Base-by-base conservation (phyloP, 2,329 filamentous ascomycete genomes). In the Penicillium corylophilum region DNA sequence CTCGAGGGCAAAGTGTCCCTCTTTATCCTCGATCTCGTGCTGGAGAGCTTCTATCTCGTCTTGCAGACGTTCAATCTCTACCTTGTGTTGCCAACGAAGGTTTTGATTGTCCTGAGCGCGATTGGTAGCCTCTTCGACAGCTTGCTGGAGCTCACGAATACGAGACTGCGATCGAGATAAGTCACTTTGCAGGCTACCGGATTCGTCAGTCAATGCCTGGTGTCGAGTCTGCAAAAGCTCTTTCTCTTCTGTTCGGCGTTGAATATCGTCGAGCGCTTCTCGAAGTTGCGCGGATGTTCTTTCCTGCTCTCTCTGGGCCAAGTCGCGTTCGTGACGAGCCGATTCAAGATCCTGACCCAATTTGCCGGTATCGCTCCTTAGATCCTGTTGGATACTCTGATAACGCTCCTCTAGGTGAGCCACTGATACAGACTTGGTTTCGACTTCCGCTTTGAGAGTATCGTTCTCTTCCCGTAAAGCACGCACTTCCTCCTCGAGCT, bases 1-100 rank as follows among this genome's bases (percentile, higher is more conserved):
- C 62, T 89, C 85, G 51, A 86, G 82, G 52, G 86, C 84, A 71
- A 87, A 86, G 33, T 87, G 77, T 43, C 85, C 86, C 61, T 89
- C 84, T 58, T 85, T 88, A 59, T 88, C 84, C 58, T 84, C 81
- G 28, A 88, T 78, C 56, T 87, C 82, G 18, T 83, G 80, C 52
- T 86, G 83, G 4, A 88, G 74, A 47, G 79, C 77, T 46, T 81
- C 84, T 20, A 86, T 72, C 44, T 88, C 80, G 55, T 77, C 74
- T 54, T 74, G 72, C n/a, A 83, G 66, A 15, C 74, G 76, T 46
- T 82, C 79, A 40, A 84, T 72, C 55, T 85, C 81, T 13, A 71
- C 69, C 55, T 78, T 79, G 53, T 83, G 80, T 59, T 83, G 77
- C 46, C 71, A 68, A 50, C 78, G 76, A 33, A 88, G 74, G 48